phyloP scores from a whole-genome alignment of 768 basidiomycete species.

The Auriscalpium orientale region DNA sequence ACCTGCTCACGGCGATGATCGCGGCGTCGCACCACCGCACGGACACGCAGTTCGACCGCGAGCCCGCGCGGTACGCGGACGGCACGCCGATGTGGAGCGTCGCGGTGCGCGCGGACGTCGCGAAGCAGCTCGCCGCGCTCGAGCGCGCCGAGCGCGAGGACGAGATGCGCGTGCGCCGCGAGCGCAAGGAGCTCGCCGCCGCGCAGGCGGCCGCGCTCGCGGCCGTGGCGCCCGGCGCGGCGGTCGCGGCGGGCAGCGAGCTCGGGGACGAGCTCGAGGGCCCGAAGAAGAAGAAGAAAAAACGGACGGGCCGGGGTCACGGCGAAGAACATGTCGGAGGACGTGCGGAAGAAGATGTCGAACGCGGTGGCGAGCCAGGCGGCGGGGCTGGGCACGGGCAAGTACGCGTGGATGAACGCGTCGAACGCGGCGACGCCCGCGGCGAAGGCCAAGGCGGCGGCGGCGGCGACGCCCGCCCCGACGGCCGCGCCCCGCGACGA shows the following conservation, averaged over 20 bases:
- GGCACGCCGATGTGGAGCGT: slow-evolving; percentile 79
- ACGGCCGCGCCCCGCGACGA: slow-evolving; percentile 18
- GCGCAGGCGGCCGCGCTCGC: slow-evolving; percentile 64
- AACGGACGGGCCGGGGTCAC: slow-evolving; percentile 80
- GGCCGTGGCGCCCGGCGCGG: slow-evolving; percentile 42
- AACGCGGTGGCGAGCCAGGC: slow-evolving; percentile 86
- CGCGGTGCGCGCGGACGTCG: slow-evolving; percentile 68
- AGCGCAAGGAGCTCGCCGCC: slow-evolving; percentile 72
- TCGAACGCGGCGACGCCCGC: slow-evolving; percentile 40
- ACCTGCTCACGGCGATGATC: slow-evolving; percentile 61
- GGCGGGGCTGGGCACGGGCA: slow-evolving; percentile 67
- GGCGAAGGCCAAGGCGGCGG: slow-evolving; percentile 26
- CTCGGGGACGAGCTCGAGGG: slow-evolving; percentile 38
- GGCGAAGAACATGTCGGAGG: slow-evolving; percentile 85
- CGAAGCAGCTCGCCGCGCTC: slow-evolving; percentile 66
- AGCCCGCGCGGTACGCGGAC: slow-evolving; percentile 58
- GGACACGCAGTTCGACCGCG: slow-evolving; percentile 61
- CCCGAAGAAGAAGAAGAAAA: slow-evolving; percentile 71
- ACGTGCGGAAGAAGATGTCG: slow-evolving; percentile 86
- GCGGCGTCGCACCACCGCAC: slow-evolving; percentile 60
- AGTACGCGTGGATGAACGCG: slow-evolving; percentile 86
- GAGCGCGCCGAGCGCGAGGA: slow-evolving; percentile 82
- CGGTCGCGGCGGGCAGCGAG: slow-evolving; percentile 50
- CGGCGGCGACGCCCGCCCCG: slow-evolving; percentile 25
- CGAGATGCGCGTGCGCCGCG: slow-evolving; percentile 63